Evolutionary conservation across 1,139 yeast genomes (phyloP).

Genomic region (Magnusiomyces magnusii): DNA sequence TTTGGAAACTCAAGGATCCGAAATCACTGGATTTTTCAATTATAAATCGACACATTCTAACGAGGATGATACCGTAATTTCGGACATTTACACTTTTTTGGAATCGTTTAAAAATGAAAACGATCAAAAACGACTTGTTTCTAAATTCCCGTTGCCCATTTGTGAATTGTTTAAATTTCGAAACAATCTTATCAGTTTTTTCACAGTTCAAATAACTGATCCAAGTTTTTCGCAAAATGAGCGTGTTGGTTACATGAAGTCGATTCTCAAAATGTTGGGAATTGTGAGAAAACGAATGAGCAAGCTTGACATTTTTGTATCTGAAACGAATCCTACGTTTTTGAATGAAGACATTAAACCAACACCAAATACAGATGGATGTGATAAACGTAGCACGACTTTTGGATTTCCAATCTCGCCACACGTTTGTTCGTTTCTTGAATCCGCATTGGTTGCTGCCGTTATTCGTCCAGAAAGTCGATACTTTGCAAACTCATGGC

Average conservation of each 20-base stretch:
- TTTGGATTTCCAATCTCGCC: slow-evolving; percentile 36
- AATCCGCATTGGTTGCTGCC: slow-evolving; percentile 69
- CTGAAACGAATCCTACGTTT: slow-evolving; percentile 22
- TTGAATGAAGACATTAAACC: slow-evolving; percentile 19
- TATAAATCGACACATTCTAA: slow-evolving; percentile 42
- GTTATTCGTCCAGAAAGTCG: slow-evolving; percentile 78
- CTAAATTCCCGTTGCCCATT: slow-evolving; percentile 63
- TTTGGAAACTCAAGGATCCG: slow-evolving; percentile 57
- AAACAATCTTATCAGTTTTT: slow-evolving; percentile 55
- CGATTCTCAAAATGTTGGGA: slow-evolving; percentile 59
- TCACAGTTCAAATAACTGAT: slow-evolving; percentile 61
- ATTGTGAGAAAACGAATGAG: slow-evolving; percentile 65
- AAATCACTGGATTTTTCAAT: slow-evolving; percentile 50
- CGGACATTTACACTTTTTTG: slow-evolving; percentile 66
- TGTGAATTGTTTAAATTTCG: slow-evolving; percentile 62
- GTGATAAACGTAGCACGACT: neutral
- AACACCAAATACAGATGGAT: neutral
- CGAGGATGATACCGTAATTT: slow-evolving; percentile 54
- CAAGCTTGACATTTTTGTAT: slow-evolving; percentile 48
- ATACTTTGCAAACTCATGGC: slow-evolving; percentile 58
- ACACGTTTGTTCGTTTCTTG: slow-evolving; percentile 78
- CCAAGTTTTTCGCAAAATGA: slow-evolving; percentile 42
- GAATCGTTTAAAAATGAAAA: slow-evolving; percentile 38
- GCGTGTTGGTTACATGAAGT: slow-evolving; percentile 63
- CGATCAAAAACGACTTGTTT: slow-evolving; percentile 33